Conservation (phyloP, 768 basidiomycete genomes). For the Rhizopogon vulgaris region DNA sequence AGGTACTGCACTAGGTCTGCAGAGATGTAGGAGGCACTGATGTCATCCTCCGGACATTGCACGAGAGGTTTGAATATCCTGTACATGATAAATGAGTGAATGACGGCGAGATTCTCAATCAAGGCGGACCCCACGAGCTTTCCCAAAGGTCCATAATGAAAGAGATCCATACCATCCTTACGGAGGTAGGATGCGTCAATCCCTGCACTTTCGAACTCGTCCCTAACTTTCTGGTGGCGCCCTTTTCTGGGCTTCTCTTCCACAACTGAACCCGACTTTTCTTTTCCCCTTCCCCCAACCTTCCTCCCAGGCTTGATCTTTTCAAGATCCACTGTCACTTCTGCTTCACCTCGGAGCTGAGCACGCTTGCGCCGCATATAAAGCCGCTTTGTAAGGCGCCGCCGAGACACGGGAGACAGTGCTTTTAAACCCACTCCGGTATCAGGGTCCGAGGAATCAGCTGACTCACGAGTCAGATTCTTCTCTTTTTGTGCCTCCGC, state of each 20-base stretch:
- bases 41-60: constrained; percentile 13
- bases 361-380: constrained; percentile 73
- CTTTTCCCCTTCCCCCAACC: constrained; percentile 23
- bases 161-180: constrained; percentile 35
- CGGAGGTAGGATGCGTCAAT: constrained; percentile 40
- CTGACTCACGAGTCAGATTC: constrained; percentile 2
- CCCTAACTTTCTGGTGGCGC: constrained; percentile 38
- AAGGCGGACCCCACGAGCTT: constrained; percentile 37
- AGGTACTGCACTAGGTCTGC: constrained; percentile 42
- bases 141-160: constrained; percentile 30
- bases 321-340: constrained; percentile 1
- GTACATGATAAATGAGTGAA: constrained; percentile 8
- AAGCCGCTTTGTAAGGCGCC: constrained; percentile 55
- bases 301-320: constrained; percentile 36
- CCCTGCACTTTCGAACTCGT: constrained; percentile 35
- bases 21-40: constrained; percentile 16
- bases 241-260: constrained; percentile 23
- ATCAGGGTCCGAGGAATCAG: constrained; percentile 8
- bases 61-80: constrained; percentile 24
- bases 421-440: constrained; percentile 12
- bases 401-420: constrained; percentile 44
- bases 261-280: not conserved
- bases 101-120: constrained; percentile 18
- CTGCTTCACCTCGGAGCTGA: constrained; percentile 29
- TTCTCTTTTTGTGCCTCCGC: constrained; percentile 15